Evolutionary conservation across 2,329 filamentous ascomycete species (phyloP).

Genomic region (Trichoderma sp.): DNA sequence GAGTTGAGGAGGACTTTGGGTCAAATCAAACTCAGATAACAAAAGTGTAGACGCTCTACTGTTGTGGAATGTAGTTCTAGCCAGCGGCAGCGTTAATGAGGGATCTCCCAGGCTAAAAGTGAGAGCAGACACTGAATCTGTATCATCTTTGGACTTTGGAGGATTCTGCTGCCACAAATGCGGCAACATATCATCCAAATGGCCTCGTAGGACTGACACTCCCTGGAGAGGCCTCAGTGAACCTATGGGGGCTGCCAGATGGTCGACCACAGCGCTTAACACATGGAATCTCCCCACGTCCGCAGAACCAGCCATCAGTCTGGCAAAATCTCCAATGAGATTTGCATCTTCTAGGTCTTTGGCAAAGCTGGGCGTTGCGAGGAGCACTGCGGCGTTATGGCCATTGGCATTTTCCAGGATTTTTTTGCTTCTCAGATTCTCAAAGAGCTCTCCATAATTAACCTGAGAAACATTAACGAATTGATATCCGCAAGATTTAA

Average conservation of each 20-base stretch:
- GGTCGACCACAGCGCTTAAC: slow-evolving; percentile 56
- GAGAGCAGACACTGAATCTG: slow-evolving; percentile 41
- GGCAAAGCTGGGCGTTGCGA: slow-evolving; percentile 50
- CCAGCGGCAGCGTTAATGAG: slow-evolving; percentile 60
- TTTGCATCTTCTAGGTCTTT: slow-evolving; percentile 45
- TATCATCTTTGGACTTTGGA: slow-evolving; percentile 30
- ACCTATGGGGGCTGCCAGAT: slow-evolving; percentile 41
- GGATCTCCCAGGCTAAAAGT: slow-evolving; percentile 40
- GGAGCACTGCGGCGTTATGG: slow-evolving; percentile 46
- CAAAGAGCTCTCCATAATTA: slow-evolving; percentile 24
- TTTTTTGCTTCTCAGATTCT: slow-evolving; percentile 26
- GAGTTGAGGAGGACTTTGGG: slow-evolving; percentile 25
- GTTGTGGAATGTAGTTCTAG: slow-evolving; percentile 76
- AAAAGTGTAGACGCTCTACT: slow-evolving; percentile 60
- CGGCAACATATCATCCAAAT: slow-evolving; percentile 42
- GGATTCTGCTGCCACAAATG: slow-evolving; percentile 41
- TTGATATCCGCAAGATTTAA: not conserved
- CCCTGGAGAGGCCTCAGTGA: slow-evolving; percentile 39
- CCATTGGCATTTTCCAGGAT: slow-evolving; percentile 30
- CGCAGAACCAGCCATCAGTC: slow-evolving; percentile 45
- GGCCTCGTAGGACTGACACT: slow-evolving; percentile 52
- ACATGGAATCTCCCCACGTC: slow-evolving; percentile 45
- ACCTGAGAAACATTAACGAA: slow-evolving; percentile 16
- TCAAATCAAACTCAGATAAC: slow-evolving; percentile 34
- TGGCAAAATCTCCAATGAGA: slow-evolving; percentile 44